These are phyloP conservation scores for Psilocybe sp. DNA, from an alignment of 768 basidiomycete species.

Conservation along the genomic window DNA sequence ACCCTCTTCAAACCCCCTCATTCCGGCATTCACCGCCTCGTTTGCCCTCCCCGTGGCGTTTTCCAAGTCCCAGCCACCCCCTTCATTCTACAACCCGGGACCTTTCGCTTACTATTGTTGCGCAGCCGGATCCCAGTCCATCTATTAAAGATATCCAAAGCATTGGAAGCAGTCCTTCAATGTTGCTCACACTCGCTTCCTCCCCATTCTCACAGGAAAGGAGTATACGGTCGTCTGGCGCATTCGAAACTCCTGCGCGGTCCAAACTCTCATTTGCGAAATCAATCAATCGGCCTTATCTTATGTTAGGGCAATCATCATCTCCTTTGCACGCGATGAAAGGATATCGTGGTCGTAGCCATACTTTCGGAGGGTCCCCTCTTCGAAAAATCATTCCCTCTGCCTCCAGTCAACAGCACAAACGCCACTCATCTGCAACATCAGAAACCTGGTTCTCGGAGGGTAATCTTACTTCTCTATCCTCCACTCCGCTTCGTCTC, in stretches of 20 bases:
- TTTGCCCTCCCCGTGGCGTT: constrained; percentile 78
- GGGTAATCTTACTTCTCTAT: constrained; percentile 23
- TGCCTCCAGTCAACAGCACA: constrained; percentile 18
- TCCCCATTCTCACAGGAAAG: constrained; percentile 30
- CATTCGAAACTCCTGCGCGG: constrained; percentile 17
- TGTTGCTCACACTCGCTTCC: constrained; percentile 23
- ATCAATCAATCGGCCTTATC: constrained; percentile 10
- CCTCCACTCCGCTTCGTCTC: constrained; percentile 11
- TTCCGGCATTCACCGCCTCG: constrained; percentile 77
- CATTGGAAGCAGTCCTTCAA: constrained; percentile 25
- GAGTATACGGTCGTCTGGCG: constrained; percentile 8
- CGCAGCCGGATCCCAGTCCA: constrained; percentile 50
- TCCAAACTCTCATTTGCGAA: constrained; percentile 12
- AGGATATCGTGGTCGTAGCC: constrained; percentile 25
- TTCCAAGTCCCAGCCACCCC: constrained; percentile 76
- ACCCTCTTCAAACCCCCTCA: constrained; percentile 70
- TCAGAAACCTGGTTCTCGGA: constrained; percentile 43
- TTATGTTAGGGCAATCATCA: constrained; percentile 13
- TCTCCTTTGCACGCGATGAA: constrained; percentile 36
- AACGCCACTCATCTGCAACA: constrained; percentile 30
- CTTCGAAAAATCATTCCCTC: constrained; percentile 21
- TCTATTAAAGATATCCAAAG: constrained; percentile 29
- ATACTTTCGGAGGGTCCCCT: constrained; percentile 41
- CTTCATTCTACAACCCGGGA: constrained; percentile 65
- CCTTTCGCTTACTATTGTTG: constrained; percentile 62